Evolutionary conservation across 2,329 filamentous ascomycete species (phyloP).

Genomic region (Leptoxyphium fumago): DNA sequence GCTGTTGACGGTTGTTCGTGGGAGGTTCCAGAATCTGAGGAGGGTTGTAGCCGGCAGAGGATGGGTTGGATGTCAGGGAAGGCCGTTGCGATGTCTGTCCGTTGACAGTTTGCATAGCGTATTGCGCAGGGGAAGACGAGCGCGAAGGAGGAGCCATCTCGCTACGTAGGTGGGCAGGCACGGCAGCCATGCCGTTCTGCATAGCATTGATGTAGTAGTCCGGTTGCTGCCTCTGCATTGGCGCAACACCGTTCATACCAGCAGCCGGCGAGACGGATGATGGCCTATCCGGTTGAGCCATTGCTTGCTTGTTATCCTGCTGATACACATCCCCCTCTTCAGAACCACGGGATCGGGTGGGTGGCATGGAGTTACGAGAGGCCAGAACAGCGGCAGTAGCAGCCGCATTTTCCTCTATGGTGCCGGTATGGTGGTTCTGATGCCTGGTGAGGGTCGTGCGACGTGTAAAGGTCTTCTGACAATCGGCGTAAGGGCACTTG

Average conservation of each 20-base stretch:
- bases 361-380: slow-evolving; percentile 29
- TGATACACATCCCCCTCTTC: slow-evolving; percentile 55
- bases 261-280: slow-evolving; percentile 67
- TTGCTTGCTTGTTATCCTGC: slow-evolving; percentile 50
- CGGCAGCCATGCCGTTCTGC: slow-evolving; percentile 31
- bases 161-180: slow-evolving; percentile 68
- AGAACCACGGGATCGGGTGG: slow-evolving; percentile 42
- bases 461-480: slow-evolving; percentile 95
- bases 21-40: slow-evolving; percentile 74
- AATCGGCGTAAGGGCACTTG: slow-evolving; percentile 93
- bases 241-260: slow-evolving; percentile 55
- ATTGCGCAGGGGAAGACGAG: slow-evolving; percentile 46
- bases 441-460: slow-evolving; percentile 90
- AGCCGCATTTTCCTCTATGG: slow-evolving; percentile 81
- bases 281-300: slow-evolving; percentile 63
- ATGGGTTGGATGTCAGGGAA: slow-evolving; percentile 69
- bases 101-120: slow-evolving; percentile 39
- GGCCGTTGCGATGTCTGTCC: slow-evolving; percentile 33
- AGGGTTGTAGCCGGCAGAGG: slow-evolving; percentile 50
- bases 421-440: slow-evolving; percentile 90
- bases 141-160: slow-evolving; percentile 59
- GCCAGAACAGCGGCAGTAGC: slow-evolving; percentile 79
- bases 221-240: slow-evolving; percentile 51
- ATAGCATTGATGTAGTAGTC: slow-evolving; percentile 72
- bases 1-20: slow-evolving; percentile 60